Evolutionary conservation across 352 stramenopile species (phyloP).

Genomic region (Pythium sukuiense): DNA sequence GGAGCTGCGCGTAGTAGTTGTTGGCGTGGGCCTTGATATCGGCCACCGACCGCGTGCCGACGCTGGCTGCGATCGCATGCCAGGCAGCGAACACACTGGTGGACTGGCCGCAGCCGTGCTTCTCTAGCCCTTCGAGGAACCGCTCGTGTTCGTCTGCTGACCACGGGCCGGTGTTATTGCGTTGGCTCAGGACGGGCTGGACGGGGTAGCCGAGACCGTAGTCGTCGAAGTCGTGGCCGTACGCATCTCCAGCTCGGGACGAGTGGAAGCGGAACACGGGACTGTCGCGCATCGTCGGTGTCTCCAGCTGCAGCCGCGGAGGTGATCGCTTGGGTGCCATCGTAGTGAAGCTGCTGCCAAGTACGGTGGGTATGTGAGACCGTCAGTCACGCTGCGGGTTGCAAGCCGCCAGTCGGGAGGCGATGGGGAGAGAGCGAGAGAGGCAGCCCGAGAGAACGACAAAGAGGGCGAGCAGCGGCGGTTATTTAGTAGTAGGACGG

Average conservation of each 20-base stretch:
- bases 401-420: too few species aligned
- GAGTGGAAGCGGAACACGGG: slow-evolving; percentile 23
- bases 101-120: slow-evolving; percentile 49
- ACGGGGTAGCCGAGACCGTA: background rate
- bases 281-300: slow-evolving; percentile 14
- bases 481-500: background rate
- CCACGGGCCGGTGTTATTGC: slow-evolving; percentile 32
- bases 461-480: background rate
- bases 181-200: background rate
- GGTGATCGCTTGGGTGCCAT: slow-evolving; percentile 16
- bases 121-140: slow-evolving; percentile 67
- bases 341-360: background rate
- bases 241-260: background rate
- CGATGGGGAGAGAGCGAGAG: background rate
- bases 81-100: slow-evolving; percentile 45
- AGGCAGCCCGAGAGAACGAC: background rate
- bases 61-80: slow-evolving; percentile 53
- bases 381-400: background rate
- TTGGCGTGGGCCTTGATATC: slow-evolving; percentile 34
- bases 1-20: slow-evolving; percentile 40
- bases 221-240: background rate
- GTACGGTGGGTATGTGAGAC: background rate
- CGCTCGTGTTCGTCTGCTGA: slow-evolving; percentile 61
- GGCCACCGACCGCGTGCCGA: slow-evolving; percentile 48
- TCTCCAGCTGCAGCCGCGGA: background rate